Evolutionary conservation across 495 filamentous ascomycete species (phyloP), one percentile per base, ranked within the genome.

Genomic region (Penicilliopsis zonata): DNA sequence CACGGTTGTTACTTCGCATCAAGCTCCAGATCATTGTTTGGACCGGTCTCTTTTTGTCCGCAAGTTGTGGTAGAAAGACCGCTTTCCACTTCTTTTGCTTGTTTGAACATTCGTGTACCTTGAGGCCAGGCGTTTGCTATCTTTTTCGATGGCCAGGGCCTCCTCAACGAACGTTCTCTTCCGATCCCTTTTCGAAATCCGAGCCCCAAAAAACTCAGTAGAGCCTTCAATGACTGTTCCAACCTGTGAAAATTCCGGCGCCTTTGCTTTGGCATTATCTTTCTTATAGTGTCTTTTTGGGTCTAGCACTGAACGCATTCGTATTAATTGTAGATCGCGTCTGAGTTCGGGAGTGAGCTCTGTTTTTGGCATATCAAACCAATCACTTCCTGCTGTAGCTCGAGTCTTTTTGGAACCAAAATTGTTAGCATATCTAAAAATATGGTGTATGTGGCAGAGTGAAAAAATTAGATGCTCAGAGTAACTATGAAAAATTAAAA

Each of bases 201-300:
- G 72, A 10, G 69, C 67, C 40, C 67, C 84, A 59, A 73, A 82
- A 60, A 78, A 93, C 42, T 98, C 90, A 0, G 84, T 86, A 13
- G 86, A 82, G 0, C 87, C 88, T 43, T 93, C 75, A 21, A 94
- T 71, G 32, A 96, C 75, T 2, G 80, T 92, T 28, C 90, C 90
- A 14, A 94, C 76, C 41, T 92, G 82, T 16, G 79, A 87, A 50
- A 77, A 95, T 36, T 86, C 69, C 5, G 90, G 90, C 2, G 78
- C 50, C 25, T 68, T 51, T 32, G 62, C 55, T 56, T 78, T 80
- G 18, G 65, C 65, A 22, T 68, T 75, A 27, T 82, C 76, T 53
- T 93, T 94, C 48, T 87, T 90, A 67, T 95, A 95, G 46, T 85
- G 80, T 33, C 86, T 69, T 47, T 96, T 86, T 4, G 86, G 76